Evolutionary conservation across 2,329 filamentous ascomycete species (phyloP).

Genomic region (Reticulascus tulasneorum): DNA sequence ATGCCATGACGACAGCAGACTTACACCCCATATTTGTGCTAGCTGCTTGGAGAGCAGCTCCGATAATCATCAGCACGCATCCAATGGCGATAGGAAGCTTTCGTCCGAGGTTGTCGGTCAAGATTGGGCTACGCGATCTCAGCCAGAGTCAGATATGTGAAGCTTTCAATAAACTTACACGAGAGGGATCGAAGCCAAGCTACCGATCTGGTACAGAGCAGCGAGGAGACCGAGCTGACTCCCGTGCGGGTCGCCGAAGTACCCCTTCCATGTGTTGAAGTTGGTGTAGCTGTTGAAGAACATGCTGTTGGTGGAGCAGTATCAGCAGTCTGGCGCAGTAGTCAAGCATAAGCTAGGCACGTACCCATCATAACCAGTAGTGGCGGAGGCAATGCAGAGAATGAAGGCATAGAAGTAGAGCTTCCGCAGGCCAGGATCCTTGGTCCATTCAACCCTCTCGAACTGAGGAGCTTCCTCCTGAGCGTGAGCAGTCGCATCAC

Average conservation of each 20-base stretch:
- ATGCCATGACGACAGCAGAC: conserved; percentile 8
- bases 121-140: conserved; percentile 31
- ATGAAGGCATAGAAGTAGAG: conserved; percentile 50
- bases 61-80: conserved; percentile 50
- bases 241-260: conserved; percentile 43
- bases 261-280: conserved; percentile 39
- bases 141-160: background rate
- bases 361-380: conserved; percentile 54
- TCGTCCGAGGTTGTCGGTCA: conserved; percentile 53
- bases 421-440: conserved; percentile 51
- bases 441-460: conserved; percentile 47
- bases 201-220: conserved; percentile 57
- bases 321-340: conserved; percentile 1
- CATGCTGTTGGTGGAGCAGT: conserved; percentile 24
- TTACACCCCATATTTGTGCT: conserved; percentile 33
- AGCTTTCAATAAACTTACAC: conserved; percentile 33
- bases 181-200: conserved; percentile 52
- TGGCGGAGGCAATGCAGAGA: conserved; percentile 51
- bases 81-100: conserved; percentile 50
- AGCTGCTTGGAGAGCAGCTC: conserved; percentile 53
- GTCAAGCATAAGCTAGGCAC: conserved; percentile 6
- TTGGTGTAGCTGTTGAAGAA: conserved; percentile 42
- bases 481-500: conserved; percentile 19
- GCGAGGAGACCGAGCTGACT: conserved; percentile 48
- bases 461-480: conserved; percentile 47